Evolutionary conservation across 2,329 filamentous ascomycete genomes (phyloP).

Genomic region (Colletotrichum sp.): DNA sequence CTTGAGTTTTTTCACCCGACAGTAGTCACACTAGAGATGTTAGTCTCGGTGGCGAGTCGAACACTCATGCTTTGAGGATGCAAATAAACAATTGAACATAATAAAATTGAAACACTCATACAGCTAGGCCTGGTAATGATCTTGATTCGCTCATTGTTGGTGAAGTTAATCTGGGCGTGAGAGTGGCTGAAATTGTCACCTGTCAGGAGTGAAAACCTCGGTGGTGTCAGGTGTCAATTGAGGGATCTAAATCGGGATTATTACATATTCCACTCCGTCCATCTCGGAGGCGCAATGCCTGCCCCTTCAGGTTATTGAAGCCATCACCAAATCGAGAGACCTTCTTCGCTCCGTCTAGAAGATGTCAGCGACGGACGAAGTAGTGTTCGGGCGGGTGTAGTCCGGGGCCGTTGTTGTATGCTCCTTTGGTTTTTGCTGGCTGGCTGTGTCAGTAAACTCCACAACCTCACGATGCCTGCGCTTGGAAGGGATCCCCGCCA

Average conservation of each 20-base stretch:
- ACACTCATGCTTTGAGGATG: neutral
- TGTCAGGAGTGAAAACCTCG: neutral
- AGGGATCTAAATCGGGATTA: neutral
- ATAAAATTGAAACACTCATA: neutral
- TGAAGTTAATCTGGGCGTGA: neutral
- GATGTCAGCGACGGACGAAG: neutral
- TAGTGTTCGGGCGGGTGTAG: neutral
- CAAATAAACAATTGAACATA: neutral
- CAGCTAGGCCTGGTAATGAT: neutral
- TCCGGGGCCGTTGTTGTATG: neutral
- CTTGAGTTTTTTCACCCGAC: conserved; percentile 27
- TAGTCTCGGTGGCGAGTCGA: neutral
- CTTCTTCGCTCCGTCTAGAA: neutral
- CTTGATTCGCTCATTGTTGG: neutral
- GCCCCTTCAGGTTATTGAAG: neutral
- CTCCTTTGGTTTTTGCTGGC: neutral
- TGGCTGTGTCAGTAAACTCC: neutral
- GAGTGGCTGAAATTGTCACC: neutral
- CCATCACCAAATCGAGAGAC: neutral
- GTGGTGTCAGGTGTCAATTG: neutral
- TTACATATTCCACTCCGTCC: neutral
- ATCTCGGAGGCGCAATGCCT: neutral
- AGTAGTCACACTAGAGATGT: conserved; percentile 22
- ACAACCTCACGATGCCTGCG: neutral
- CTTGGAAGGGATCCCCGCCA: neutral